Percentiles rank a stretch among this genome's conserved stretches.
phyloP scores from a whole-genome alignment of 2,329 filamentous ascomycete species.

The Colletotrichum sp. region DNA sequence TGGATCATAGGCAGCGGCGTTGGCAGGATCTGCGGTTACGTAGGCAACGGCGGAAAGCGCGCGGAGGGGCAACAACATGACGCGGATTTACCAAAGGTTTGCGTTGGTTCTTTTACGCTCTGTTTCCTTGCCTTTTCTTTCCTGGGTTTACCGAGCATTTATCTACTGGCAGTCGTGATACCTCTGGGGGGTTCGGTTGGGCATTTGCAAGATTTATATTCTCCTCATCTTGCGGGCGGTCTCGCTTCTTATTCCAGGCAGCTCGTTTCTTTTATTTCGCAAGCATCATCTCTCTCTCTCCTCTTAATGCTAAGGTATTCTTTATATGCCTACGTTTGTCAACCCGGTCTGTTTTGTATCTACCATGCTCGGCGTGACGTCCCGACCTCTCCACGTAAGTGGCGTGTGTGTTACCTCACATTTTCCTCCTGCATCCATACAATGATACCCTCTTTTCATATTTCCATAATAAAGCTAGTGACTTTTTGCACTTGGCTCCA shows the following conservation, averaged over 20 bases:
- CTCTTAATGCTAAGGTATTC: conserved; percentile 1
- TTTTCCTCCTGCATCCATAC: neutral
- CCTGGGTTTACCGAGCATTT: conserved; percentile 22
- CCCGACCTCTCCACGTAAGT: neutral
- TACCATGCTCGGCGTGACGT: neutral
- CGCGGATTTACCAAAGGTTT: neutral
- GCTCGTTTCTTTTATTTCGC: neutral
- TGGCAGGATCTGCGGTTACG: neutral
- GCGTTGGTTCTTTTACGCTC: conserved; percentile 5
- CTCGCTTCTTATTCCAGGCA: neutral
- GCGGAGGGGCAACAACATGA: neutral
- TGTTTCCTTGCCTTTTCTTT: conserved; percentile 27
- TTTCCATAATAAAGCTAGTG: neutral
- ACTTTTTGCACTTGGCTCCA: neutral
- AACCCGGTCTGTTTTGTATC: neutral
- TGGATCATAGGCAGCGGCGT: neutral
- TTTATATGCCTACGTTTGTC: neutral
- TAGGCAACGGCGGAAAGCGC: neutral
- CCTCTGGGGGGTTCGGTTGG: conserved; percentile 18
- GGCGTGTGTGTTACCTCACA: neutral
- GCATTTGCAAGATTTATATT: conserved; percentile 20
- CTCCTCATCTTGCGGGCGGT: neutral
- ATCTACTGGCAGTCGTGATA: conserved; percentile 21
- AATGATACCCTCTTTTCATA: conserved; percentile 22
- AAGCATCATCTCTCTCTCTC: neutral